Conservation (phyloP, 306 rosid genomes). For the Boehmeria nivea region DNA sequence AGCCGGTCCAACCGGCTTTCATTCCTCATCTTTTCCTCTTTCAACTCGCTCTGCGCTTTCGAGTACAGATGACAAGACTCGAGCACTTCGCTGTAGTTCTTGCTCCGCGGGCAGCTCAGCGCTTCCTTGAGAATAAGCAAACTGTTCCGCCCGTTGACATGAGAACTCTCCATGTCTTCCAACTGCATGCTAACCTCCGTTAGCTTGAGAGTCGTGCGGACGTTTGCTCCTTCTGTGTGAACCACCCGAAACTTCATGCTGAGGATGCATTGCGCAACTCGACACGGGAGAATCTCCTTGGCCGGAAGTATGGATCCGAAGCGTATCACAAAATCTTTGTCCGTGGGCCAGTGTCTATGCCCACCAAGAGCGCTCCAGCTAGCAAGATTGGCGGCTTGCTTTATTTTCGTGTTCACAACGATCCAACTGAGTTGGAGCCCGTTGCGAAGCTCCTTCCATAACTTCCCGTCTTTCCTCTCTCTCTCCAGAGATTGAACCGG, state of each 20-base stretch:
- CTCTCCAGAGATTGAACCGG: constrained; percentile 60
- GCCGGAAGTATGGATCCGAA: constrained; percentile 84
- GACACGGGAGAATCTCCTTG: constrained; percentile 68
- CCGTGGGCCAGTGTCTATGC: constrained; percentile 93
- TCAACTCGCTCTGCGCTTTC: constrained; percentile 66
- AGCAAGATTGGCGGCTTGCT: constrained; percentile 84
- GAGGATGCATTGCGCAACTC: constrained; percentile 72
- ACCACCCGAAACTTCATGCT: constrained; percentile 73
- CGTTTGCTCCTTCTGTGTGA: constrained; percentile 50
- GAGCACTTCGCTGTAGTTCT: constrained; percentile 58
- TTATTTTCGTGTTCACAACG: constrained; percentile 61
- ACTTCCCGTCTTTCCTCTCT: constrained; percentile 77
- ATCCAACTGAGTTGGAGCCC: constrained; percentile 85
- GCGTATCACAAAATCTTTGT: constrained; percentile 67
- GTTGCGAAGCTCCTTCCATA: constrained; percentile 78
- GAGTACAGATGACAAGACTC: constrained; percentile 72
- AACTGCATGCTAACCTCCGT: constrained; percentile 87
- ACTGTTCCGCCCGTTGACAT: constrained; percentile 74
- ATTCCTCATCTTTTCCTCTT: constrained; percentile 78
- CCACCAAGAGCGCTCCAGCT: constrained; percentile 91
- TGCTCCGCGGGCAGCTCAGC: constrained; percentile 66
- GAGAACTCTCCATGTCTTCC: constrained; percentile 83
- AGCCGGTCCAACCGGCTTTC: constrained; percentile 62
- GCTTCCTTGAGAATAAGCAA: constrained; percentile 77
- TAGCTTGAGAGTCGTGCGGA: constrained; percentile 48